These are phyloP conservation scores for Aspergillus heteromorphus DNA, from an alignment of 495 filamentous ascomycete species.

Conservation along the genomic window DNA sequence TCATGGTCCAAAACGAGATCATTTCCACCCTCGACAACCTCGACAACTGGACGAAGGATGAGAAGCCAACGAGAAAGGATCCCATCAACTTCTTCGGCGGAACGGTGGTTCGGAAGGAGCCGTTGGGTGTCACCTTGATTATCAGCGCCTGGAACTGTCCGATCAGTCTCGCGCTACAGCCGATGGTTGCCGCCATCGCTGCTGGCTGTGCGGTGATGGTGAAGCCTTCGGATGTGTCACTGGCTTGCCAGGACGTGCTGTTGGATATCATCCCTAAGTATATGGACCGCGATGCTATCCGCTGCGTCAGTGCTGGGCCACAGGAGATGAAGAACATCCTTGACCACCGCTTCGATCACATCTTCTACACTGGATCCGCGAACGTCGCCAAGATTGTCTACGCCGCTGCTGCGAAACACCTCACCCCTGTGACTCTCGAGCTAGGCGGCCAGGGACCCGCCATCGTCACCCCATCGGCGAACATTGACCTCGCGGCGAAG, in stretches of 20 bases:
- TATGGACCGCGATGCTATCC: slow-evolving; percentile 63
- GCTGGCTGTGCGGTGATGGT: slow-evolving; percentile 77
- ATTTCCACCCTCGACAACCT: not conserved
- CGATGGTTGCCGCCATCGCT: slow-evolving; percentile 77
- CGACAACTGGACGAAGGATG: not conserved
- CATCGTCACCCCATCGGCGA: slow-evolving; percentile 70
- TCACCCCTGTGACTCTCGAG: slow-evolving; percentile 79
- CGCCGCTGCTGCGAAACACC: slow-evolving; percentile 80
- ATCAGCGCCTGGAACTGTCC: slow-evolving; percentile 92
- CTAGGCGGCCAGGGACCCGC: slow-evolving; percentile 83
- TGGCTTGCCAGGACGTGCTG: slow-evolving; percentile 62
- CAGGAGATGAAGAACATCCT: slow-evolving; percentile 70
- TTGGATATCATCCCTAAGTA: slow-evolving; percentile 64
- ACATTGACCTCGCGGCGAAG: slow-evolving; percentile 67
- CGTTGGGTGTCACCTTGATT: slow-evolving; percentile 71
- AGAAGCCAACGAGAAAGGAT: not conserved
- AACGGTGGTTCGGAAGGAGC: slow-evolving; percentile 43
- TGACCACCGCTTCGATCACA: slow-evolving; percentile 83
- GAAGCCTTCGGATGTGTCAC: slow-evolving; percentile 77
- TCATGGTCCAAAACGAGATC: not conserved
- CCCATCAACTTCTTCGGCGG: not conserved
- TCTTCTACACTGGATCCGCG: slow-evolving; percentile 79
- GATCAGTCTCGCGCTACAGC: slow-evolving; percentile 62
- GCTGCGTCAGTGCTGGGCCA: slow-evolving; percentile 68
- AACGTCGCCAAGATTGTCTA: slow-evolving; percentile 74